Conservation (phyloP, 805 yeast species). For the Candida boidinii region DNA sequence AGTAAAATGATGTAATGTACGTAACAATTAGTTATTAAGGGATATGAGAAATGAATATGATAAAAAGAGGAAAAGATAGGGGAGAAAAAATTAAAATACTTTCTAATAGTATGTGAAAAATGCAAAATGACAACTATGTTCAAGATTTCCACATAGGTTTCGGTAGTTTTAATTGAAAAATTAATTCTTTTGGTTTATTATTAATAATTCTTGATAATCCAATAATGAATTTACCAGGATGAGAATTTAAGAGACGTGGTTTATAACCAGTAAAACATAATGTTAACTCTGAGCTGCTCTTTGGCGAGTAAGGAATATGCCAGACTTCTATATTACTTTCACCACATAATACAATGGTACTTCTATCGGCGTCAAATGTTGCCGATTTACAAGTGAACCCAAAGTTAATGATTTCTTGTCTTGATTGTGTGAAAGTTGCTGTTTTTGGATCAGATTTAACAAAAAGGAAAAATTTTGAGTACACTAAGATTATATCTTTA, state of each 20-base stretch:
- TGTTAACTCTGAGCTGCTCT: constrained; percentile 13
- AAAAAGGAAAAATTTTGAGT: constrained; percentile 18
- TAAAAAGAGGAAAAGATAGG: too few species aligned
- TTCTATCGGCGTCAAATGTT: constrained; percentile 18
- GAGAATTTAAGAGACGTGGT: constrained; percentile 14
- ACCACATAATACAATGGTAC: constrained; percentile 13
- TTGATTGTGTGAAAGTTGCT: constrained; percentile 12
- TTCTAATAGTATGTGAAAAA: too few species aligned
- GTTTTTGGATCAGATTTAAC: constrained; percentile 14
- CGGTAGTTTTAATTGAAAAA: too few species aligned
- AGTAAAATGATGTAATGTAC: too few species aligned
- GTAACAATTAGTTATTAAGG: too few species aligned
- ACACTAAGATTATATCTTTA: constrained; percentile 20
- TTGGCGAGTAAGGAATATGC: constrained; percentile 12
- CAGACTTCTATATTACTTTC: constrained; percentile 19
- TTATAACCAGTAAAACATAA: constrained; percentile 17
- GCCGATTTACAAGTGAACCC: constrained; percentile 18
- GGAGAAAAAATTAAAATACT: too few species aligned
- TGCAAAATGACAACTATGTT: too few species aligned
- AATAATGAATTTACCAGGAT: constrained; percentile 21
- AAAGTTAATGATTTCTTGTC: constrained; percentile 19
- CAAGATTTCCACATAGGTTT: too few species aligned
- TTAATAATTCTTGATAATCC: too few species aligned
- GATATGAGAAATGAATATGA: too few species aligned
- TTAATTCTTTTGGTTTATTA: too few species aligned